Base-by-base conservation (phyloP, 2,329 filamentous ascomycete genomes). In the Colletotrichum musae region DNA sequence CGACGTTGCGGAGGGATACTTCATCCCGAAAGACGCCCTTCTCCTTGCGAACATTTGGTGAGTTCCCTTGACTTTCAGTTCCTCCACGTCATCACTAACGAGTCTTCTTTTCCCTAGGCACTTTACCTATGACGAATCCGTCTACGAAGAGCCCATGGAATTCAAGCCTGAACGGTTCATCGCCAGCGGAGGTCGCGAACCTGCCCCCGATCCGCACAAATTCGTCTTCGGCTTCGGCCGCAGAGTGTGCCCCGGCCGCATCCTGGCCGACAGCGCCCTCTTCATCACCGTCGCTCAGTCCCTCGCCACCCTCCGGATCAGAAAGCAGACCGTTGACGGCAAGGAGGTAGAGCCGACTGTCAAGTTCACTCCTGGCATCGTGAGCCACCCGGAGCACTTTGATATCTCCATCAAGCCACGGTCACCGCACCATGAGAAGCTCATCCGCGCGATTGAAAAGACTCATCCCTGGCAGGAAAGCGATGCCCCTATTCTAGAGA, bases 71-170 rank as follows among this genome's bases (percentile, higher is more conserved):
- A 6, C 28, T 21, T 13, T 6, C 10, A 18, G 47, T 32, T 9
- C 6, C 9, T 7, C 6, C 6, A 32, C 2, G 28, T 2, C 28
- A 6, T 32, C 28, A 9, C 28, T 32, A 21, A 13, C 1, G 7
- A n/a, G 4, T 5, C 4, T 32, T 1, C 6, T 10, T 1, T 15
- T 15, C 0, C 24, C 13, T 10, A 69, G 66, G 66, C 26, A 65
- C 12, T 69, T 69, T 36, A n/a, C 66, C 6, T 92, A 93, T 77
- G 92, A 94, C 74, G 86, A 89, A 2, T 87, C 90, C 39, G 88
- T 88, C 2, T 93, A 94, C 77, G 83, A 87, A 0, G 62, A 79
- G 7, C 80, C 80, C 0, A 68, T 65, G 5, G 18, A 39, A 1
- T 83, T 83, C 24, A 71, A 78, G 26, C 81, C 80, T 0, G 76